Evolutionary conservation across 2,329 filamentous ascomycete genomes (phyloP), one percentile per base, ranked within the genome.

Genomic region (Trichocomaceae sp.): DNA sequence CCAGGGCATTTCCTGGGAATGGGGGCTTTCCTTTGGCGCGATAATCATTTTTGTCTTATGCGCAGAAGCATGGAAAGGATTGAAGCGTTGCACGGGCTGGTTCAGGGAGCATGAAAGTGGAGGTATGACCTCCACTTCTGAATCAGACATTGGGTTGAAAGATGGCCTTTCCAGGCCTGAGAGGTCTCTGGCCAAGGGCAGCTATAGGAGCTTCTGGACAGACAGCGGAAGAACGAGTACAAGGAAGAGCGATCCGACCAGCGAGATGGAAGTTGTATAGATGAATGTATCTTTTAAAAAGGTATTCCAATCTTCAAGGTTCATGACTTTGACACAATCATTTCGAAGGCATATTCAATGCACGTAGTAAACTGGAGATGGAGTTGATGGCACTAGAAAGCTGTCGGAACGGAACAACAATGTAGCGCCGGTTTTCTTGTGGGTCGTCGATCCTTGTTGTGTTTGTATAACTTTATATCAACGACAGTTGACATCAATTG

Each of bases 41-140:
- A 75, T 80, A 0, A 64, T 79, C 0, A 62, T 87, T 3, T 89
- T 88, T 72, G 81, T 88, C 63, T 62, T 74, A 0, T 84, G 84
- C 0, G 76, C 83, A 0, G 86, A 89, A 68, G 56, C 69, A 0
- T 89, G 83, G 80, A 88, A 88, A 69, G 86, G 78, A 76, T 72
- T 63, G 8, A 89, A 89, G 74, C 73, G 86, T 83, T 84, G 74
- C 78, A 57, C 52, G 12, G 57, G 57, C 39, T 59, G 57, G 57
- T 59, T 59, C 39, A n/a, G 48, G 23, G 57, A 59, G 37, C 35
- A 45, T 19, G 41, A 50, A 15, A 33, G 17, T 35, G 20, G 23
- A 22, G 47, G 50, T 5, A 33, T 39, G 9, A 39, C 46, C 15
- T 46, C 46, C 0, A 26, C 19, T 29, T 50, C 55, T 17, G 51